These are phyloP conservation scores for Chlamydomonas reinhardtii DNA, from an alignment of 163 green algal species.

Conservation along the genomic window DNA sequence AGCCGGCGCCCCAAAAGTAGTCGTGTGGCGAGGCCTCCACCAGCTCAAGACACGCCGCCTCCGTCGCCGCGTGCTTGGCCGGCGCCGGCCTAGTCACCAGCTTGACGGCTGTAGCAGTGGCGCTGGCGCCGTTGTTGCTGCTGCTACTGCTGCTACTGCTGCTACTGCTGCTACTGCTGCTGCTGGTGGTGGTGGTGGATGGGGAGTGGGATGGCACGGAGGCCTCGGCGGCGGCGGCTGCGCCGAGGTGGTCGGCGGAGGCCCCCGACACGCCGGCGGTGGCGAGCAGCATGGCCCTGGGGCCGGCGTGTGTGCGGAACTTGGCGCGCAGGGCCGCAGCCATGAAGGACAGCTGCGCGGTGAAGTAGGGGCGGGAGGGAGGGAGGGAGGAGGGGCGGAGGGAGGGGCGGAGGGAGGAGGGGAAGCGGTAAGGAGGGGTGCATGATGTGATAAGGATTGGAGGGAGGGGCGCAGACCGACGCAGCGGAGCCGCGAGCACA, in stretches of 20 bases:
- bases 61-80: neutral
- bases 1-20: conserved; percentile 92
- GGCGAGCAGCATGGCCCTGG: conserved; percentile 83
- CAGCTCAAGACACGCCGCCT: conserved; percentile 59
- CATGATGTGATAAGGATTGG: too few species aligned
- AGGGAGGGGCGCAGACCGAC: too few species aligned
- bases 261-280: conserved; percentile 60
- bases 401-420: too few species aligned
- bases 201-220: neutral
- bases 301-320: conserved; percentile 81
- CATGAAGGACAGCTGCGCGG: conserved; percentile 76
- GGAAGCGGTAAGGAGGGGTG: too few species aligned
- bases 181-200: neutral
- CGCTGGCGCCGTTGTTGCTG: neutral
- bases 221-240: neutral
- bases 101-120: neutral
- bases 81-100: neutral
- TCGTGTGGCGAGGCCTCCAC: conserved; percentile 93
- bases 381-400: too few species aligned
- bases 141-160: too few species aligned
- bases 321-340: conserved; percentile 84
- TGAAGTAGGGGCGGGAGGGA: too few species aligned
- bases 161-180: too few species aligned
- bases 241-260: neutral
- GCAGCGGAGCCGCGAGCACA: too few species aligned